Evolutionary conservation across 2,329 filamentous ascomycete species (phyloP).

Genomic region (Colletotrichum trifolii): DNA sequence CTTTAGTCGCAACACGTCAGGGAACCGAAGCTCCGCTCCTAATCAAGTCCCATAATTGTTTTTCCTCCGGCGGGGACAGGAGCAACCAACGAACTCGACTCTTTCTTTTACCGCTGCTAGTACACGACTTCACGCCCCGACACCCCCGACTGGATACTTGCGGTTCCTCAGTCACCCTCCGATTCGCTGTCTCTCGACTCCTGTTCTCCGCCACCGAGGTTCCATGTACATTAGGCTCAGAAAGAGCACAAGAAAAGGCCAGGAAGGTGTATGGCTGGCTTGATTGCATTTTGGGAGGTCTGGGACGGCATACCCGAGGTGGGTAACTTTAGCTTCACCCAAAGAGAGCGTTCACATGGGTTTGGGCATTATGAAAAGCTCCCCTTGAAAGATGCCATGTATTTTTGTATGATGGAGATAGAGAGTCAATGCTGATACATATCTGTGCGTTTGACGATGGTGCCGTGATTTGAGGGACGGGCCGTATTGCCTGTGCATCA

Average conservation of each 20-base stretch:
- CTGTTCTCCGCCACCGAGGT: slow-evolving; percentile 29
- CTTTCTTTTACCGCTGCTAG: slow-evolving; percentile 37
- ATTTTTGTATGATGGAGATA: not conserved
- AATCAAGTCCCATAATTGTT: slow-evolving; percentile 37
- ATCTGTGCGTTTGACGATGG: not conserved
- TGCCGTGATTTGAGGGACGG: no score
- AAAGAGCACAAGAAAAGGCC: slow-evolving; percentile 25
- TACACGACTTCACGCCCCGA: slow-evolving; percentile 34
- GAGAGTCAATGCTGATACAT: no score
- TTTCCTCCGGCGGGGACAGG: slow-evolving; percentile 30
- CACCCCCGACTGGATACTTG: slow-evolving; percentile 26
- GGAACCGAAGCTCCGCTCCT: slow-evolving; percentile 40
- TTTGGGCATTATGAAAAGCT: slow-evolving; percentile 23
- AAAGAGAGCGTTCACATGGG: slow-evolving; percentile 26
- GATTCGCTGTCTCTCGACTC: slow-evolving; percentile 27
- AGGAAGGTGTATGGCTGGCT: slow-evolving; percentile 30
- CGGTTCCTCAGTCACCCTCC: slow-evolving; percentile 21
- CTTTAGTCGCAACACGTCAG: no score
- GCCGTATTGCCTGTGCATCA: no score
- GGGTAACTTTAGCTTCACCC: slow-evolving; percentile 20
- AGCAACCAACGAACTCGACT: slow-evolving; percentile 28
- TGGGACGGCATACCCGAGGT: slow-evolving; percentile 28
- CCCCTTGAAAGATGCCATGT: not conserved
- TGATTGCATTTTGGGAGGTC: slow-evolving; percentile 34
- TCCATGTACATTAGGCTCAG: slow-evolving; percentile 38